Evolutionary conservation across 2,329 filamentous ascomycete species (phyloP).

Genomic region (Alternaria incomplexa): DNA sequence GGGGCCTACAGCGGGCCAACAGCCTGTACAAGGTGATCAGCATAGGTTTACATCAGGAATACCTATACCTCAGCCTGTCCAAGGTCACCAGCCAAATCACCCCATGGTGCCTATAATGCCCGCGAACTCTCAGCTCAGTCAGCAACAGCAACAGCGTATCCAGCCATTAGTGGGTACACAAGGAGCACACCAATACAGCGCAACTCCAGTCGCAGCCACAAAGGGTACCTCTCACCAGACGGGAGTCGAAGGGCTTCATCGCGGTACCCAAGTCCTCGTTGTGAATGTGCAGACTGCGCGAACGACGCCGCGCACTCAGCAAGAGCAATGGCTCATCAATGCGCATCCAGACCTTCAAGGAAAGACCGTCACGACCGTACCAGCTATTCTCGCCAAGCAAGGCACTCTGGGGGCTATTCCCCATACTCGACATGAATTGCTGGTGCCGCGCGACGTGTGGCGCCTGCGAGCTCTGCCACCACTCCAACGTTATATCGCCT

Average conservation of each 20-base stretch:
- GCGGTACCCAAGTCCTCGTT: neutral
- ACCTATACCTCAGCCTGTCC: neutral
- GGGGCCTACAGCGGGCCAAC: neutral
- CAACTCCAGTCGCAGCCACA: neutral
- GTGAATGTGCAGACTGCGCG: neutral
- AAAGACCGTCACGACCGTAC: accelerated
- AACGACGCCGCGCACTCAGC: neutral
- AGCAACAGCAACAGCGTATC: neutral
- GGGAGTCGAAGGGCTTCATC: neutral
- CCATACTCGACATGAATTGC: neutral
- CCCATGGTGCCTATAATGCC: neutral
- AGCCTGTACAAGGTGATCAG: neutral
- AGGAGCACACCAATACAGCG: neutral
- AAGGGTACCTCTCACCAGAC: too few species aligned
- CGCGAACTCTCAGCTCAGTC: accelerated
- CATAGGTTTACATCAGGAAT: too few species aligned
- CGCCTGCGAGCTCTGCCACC: neutral
- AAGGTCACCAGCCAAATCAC: neutral
- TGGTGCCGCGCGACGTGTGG: neutral
- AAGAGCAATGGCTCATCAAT: neutral
- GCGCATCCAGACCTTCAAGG: neutral
- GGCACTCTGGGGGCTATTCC: neutral
- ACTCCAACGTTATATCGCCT: neutral
- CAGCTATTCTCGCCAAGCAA: neutral
- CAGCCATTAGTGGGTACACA: neutral